Evolutionary conservation across 352 stramenopile species (phyloP).

Genomic region (Phytophthora ohioensis): DNA sequence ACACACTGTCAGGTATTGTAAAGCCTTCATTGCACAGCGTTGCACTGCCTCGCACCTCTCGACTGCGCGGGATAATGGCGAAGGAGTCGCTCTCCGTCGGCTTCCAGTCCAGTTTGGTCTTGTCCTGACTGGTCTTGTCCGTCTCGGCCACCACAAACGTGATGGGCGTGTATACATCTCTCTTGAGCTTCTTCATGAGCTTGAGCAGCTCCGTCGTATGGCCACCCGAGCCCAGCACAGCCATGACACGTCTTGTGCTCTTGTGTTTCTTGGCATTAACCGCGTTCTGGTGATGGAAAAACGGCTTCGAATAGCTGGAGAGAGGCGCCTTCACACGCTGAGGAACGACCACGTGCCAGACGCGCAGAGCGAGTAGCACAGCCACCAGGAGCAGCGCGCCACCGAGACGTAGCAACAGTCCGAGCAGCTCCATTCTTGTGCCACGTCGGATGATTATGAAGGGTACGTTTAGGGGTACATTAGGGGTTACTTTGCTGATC

Average conservation of each 20-base stretch:
- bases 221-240: conserved; percentile 88
- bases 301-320: conserved; percentile 27
- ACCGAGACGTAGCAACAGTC: conserved; percentile 23
- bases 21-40: background rate
- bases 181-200: conserved; percentile 88
- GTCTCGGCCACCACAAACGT: conserved; percentile 92
- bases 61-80: conserved; percentile 88
- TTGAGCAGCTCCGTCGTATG: conserved; percentile 97
- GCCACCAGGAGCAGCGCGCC: conserved; percentile 29
- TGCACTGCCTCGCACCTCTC: conserved; percentile 69
- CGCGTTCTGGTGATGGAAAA: conserved; percentile 31
- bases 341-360: conserved; percentile 47
- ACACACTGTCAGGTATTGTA: background rate
- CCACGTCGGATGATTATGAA: conserved; percentile 15
- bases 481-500: background rate
- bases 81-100: conserved; percentile 58
- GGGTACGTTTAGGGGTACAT: conserved; percentile 9
- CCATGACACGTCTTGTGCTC: conserved; percentile 64
- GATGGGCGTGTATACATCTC: conserved; percentile 84
- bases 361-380: conserved; percentile 31
- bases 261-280: conserved; percentile 10
- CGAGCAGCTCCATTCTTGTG: conserved; percentile 39
- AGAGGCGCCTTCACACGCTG: conserved; percentile 30
- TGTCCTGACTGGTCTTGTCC: conserved; percentile 91
- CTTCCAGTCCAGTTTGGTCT: conserved; percentile 77